Evolutionary conservation across 1,284 basidiomycete species (phyloP), one percentile per base, ranked within the genome.

Genomic region (Inonotus obliquus): DNA sequence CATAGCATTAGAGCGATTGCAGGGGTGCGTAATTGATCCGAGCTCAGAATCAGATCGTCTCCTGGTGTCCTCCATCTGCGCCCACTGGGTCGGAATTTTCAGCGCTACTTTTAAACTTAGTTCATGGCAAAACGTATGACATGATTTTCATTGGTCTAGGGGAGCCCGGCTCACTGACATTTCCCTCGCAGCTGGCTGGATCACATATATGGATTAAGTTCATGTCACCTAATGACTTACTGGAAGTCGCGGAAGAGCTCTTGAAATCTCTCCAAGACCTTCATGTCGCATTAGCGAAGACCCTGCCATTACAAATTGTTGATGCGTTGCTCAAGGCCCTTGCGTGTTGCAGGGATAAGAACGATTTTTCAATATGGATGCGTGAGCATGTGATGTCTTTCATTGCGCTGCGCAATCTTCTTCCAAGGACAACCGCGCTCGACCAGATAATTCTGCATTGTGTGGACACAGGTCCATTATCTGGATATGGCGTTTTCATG

Each of bases 1-100:
- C n/a, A 9, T 32, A 78, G 78, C 69, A 11, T 56, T 78, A 17
- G 63, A 60, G 1, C 57, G 62, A 2, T 57, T 79, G n/a, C 57
- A 78, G 21, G 23, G 63, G 3, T 59, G 59, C 1, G 66, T 66
- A 2, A 69, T 74, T 7, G 65, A 73, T 29, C 65, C 66, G 35
- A 60, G 62, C 4, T 61, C 66, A 10, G 61, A 64, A 0, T 66
- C 69, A 17, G 72, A 79, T 57, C 63, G 63, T 59, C 47, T 38
- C 17, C 61, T 75, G 4, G 61, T 77, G 29, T 67, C 68, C 17
- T 59, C 65, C 1, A 71, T 73, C 21, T 66, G 71, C 51, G 65
- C 69, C 5, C 66, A 74, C 57, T 80, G 79, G 61, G 23, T 51
- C 10, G n/a, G 27, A 29, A 29, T 17, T 7, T 44, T 49, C 9